Conservation (phyloP, 495 filamentous ascomycete genomes). For the Xylaria telfairii region DNA sequence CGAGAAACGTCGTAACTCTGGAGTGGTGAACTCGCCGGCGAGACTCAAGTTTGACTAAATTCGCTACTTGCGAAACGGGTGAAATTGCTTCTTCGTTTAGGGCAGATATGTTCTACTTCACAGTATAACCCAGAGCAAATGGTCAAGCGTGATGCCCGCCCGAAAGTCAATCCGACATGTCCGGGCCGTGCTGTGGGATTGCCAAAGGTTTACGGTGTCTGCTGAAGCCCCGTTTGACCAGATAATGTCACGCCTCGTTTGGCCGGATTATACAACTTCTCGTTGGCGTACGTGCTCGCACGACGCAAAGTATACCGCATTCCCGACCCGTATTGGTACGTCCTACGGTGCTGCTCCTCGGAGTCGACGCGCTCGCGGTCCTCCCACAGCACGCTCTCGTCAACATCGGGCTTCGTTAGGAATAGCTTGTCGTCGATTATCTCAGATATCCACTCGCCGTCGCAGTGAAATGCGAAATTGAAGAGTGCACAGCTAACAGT, state of each 20-base stretch:
- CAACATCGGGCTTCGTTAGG: constrained; percentile 80
- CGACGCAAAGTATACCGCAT: constrained; percentile 86
- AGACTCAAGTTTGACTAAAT: too few species aligned
- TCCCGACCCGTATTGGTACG: constrained; percentile 73
- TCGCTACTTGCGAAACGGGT: too few species aligned
- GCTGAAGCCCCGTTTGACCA: too few species aligned
- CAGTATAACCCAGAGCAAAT: constrained; percentile 4
- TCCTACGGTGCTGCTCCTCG: constrained; percentile 78
- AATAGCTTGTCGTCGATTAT: constrained; percentile 86
- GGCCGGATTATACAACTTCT: too few species aligned
- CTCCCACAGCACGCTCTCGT: constrained; percentile 75
- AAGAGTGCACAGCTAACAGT: constrained; percentile 94
- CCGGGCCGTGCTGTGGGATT: neutral
- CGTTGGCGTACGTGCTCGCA: constrained; percentile 83
- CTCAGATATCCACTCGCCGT: constrained; percentile 90
- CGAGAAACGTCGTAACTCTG: too few species aligned
- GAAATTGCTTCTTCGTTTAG: too few species aligned
- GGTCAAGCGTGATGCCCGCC: neutral
- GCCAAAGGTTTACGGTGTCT: too few species aligned
- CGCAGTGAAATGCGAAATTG: constrained; percentile 92
- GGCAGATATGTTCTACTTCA: too few species aligned
- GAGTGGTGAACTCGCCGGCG: too few species aligned
- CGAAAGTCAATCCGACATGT: neutral
- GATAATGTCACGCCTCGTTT: too few species aligned
- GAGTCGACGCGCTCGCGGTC: constrained; percentile 71